A percentile compares a stretch with the other conserved stretches of the same genome.
Evolutionary conservation across 805 yeast genomes (phyloP).

Genomic region (Diddensiella santjacobensis): DNA sequence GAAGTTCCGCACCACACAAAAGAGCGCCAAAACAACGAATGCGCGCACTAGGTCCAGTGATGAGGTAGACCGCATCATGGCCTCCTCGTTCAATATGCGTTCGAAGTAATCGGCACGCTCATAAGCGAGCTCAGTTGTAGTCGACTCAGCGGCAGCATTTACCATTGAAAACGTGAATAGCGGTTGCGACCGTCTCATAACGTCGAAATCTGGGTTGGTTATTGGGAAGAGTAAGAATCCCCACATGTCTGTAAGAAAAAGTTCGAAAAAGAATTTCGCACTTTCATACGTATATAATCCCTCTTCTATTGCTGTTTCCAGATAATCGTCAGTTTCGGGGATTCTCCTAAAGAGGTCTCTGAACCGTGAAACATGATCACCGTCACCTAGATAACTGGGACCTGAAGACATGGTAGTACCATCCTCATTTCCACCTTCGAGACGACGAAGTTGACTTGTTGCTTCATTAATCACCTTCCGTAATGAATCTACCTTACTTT

Average conservation of each 20-base stretch:
- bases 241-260: conserved; percentile 8
- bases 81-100: conserved; percentile 12
- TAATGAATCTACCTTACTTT: neutral
- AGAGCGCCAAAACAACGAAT: conserved; percentile 7
- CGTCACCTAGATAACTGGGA: neutral
- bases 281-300: conserved; percentile 15
- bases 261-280: conserved; percentile 5
- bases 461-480: conserved; percentile 1
- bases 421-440: neutral
- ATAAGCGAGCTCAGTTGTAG: conserved; percentile 11
- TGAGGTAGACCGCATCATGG: neutral
- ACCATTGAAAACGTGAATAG: conserved; percentile 13
- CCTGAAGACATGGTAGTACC: neutral
- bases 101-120: conserved; percentile 17
- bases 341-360: neutral
- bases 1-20: conserved; percentile 3
- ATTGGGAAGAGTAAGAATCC: conserved; percentile 7
- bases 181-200: conserved; percentile 9
- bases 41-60: conserved; percentile 11
- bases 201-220: neutral
- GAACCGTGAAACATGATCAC: neutral
- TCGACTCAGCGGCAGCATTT: conserved; percentile 9
- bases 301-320: conserved; percentile 11
- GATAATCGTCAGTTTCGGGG: conserved; percentile 1
- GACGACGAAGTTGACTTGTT: neutral